Evolutionary conservation across 202 grass and related monocot species (phyloP).

Genomic region (Schoenoplectus tabernaemontani): DNA sequence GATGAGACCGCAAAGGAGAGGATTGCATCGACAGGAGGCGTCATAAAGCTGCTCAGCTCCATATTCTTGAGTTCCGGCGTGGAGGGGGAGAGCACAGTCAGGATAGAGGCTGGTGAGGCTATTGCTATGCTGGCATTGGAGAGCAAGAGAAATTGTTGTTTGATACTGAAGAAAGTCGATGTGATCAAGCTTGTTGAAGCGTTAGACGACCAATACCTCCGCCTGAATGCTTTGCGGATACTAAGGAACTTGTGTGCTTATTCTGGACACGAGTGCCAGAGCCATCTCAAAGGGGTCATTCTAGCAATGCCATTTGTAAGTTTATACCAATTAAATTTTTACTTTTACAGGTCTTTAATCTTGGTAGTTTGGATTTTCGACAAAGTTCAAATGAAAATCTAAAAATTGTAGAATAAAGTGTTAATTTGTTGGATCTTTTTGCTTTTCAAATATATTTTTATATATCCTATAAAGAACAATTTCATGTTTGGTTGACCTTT

Average conservation of each 20-base stretch:
- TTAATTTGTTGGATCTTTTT: too few relatives aligned
- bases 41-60: slow-evolving; percentile 21
- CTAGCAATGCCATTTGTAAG: slow-evolving; percentile 30
- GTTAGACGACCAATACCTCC: neutral
- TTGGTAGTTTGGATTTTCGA: neutral
- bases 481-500: neutral
- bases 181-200: neutral
- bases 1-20: slow-evolving; percentile 24
- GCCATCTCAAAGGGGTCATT: neutral
- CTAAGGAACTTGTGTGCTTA: slow-evolving; percentile 32
- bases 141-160: slow-evolving; percentile 12
- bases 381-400: neutral
- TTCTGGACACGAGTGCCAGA: neutral
- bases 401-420: neutral
- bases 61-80: slow-evolving; percentile 19
- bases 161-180: slow-evolving; percentile 14
- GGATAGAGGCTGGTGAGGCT: slow-evolving; percentile 22
- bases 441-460: too few relatives aligned
- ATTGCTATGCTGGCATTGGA: slow-evolving; percentile 26
- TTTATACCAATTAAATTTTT: neutral
- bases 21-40: slow-evolving; percentile 27
- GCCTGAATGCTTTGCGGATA: slow-evolving; percentile 26
- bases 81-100: neutral
- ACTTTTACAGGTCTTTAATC: neutral
- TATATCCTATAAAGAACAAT: neutral